phyloP scores from a whole-genome alignment of 805 yeast species.

The Cyberlindnera mrakii region DNA sequence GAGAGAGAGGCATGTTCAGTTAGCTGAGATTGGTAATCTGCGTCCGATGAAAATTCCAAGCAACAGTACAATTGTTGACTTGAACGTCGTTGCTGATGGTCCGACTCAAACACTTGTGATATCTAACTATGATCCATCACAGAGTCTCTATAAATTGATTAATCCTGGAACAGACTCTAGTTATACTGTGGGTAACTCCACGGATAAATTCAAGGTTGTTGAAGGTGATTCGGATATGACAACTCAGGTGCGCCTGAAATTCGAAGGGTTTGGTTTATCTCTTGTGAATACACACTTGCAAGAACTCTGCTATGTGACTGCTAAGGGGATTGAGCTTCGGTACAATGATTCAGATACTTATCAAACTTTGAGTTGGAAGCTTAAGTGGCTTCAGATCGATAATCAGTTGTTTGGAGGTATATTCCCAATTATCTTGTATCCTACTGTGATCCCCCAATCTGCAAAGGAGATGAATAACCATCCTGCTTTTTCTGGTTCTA shows the following conservation, averaged over 20 bases:
- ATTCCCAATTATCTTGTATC: constrained; percentile 84
- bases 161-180: constrained; percentile 27
- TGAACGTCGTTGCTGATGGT: constrained; percentile 94
- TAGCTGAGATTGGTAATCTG: constrained; percentile 89
- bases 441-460: constrained; percentile 82
- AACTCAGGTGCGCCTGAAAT: constrained; percentile 45
- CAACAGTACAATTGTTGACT: constrained; percentile 56
- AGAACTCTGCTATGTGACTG: constrained; percentile 79
- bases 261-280: constrained; percentile 87
- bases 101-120: constrained; percentile 86
- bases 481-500: constrained; percentile 84
- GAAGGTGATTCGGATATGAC: constrained; percentile 31
- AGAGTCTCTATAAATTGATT: constrained; percentile 61
- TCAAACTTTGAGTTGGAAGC: constrained; percentile 70
- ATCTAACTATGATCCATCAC: constrained; percentile 71
- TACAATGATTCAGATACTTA: constrained; percentile 81
- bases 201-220: constrained; percentile 47
- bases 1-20: constrained; percentile 69
- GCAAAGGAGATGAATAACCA: constrained; percentile 79
- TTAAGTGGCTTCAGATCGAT: constrained; percentile 94
- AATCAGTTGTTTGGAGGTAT: constrained; percentile 85
- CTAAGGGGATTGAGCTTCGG: constrained; percentile 73
- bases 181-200: constrained; percentile 24
- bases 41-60: constrained; percentile 77
- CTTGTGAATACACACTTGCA: constrained; percentile 62